Conservation (phyloP, 2,329 filamentous ascomycete genomes). For the Neonectria neomacrospora region DNA sequence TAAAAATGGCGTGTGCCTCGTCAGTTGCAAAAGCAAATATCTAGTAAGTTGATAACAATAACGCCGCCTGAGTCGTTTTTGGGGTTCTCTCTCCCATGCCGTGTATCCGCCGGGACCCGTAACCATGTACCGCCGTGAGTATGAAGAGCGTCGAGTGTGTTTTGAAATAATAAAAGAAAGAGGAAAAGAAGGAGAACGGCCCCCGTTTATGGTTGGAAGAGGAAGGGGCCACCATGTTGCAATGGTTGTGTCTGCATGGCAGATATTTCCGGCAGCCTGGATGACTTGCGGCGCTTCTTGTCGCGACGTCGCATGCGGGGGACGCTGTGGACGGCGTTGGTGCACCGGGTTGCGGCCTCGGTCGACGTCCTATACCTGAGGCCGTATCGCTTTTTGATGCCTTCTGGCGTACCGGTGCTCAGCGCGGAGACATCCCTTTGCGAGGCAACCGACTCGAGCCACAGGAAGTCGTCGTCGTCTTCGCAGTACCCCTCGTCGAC, state of each 20-base stretch:
- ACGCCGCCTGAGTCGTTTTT: conserved; percentile 33
- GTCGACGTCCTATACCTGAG: conserved; percentile 38
- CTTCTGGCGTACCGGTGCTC: conserved; percentile 23
- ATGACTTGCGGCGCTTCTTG: conserved; percentile 34
- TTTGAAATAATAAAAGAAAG: neutral
- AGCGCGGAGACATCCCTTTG: conserved; percentile 17
- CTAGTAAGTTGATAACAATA: conserved; percentile 23
- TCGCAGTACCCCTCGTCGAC: conserved; percentile 47
- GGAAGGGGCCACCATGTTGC: conserved; percentile 10
- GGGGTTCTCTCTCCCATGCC: conserved; percentile 16
- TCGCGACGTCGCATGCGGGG: conserved; percentile 45
- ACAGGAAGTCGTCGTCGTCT: conserved; percentile 41
- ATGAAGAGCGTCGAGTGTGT: conserved; percentile 1
- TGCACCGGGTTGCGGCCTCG: conserved; percentile 41
- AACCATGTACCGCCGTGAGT: conserved; percentile 24
- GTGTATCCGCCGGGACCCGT: conserved; percentile 18
- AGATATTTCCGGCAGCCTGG: conserved; percentile 20
- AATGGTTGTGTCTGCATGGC: conserved; percentile 5
- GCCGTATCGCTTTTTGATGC: conserved; percentile 38
- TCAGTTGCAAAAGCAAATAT: conserved; percentile 35
- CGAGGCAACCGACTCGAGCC: conserved; percentile 37
- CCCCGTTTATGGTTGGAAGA: neutral
- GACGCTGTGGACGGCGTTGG: conserved; percentile 38
- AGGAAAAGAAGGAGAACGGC: neutral
- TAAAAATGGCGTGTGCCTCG: conserved; percentile 33